A percentile compares a stretch with the other conserved stretches of the same genome.
Evolutionary conservation across 2,329 filamentous ascomycete genomes (phyloP).

Genomic region (Alternaria gaisen): DNA sequence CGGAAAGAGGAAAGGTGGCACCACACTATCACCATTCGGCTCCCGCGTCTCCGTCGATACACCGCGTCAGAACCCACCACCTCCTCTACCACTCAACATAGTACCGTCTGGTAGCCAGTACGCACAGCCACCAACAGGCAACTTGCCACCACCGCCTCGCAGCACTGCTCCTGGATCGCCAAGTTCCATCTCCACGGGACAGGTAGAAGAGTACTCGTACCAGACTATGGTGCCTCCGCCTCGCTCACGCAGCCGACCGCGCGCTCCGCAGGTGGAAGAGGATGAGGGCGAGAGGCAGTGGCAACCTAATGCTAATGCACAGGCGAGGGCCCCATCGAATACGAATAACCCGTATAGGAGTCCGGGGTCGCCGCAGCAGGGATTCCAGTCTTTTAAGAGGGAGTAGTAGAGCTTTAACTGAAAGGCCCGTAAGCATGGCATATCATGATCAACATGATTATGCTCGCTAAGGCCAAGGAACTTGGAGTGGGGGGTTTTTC

Average conservation of each 20-base stretch:
- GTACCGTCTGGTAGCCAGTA: slow-evolving; percentile 35
- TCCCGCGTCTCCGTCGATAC: slow-evolving; percentile 27
- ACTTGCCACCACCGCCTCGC: slow-evolving; percentile 29
- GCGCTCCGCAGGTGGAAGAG: slow-evolving; percentile 26
- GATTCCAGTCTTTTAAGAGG: slow-evolving; percentile 15
- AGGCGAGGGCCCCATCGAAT: background rate
- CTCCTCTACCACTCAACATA: slow-evolving; percentile 42
- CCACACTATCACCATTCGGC: slow-evolving; percentile 36
- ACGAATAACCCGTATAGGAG: slow-evolving; percentile 28
- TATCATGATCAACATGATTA: background rate
- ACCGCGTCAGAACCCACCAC: slow-evolving; percentile 33
- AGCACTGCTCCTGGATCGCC: slow-evolving; percentile 41
- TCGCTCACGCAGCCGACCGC: slow-evolving; percentile 30
- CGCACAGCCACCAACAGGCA: slow-evolving; percentile 28
- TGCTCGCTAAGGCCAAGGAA: background rate
- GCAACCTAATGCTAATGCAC: slow-evolving; percentile 9
- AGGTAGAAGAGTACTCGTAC: slow-evolving; percentile 46
- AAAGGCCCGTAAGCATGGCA: background rate
- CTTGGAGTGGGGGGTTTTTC: background rate
- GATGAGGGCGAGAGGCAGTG: slow-evolving; percentile 29
- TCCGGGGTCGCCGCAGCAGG: slow-evolving; percentile 10
- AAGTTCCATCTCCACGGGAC: slow-evolving; percentile 42
- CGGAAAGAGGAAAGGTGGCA: slow-evolving; percentile 53
- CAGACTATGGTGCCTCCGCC: slow-evolving; percentile 45
- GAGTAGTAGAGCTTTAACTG: slow-evolving; percentile 14